These are phyloP conservation scores for Hyaloscypha variabilis DNA, from an alignment of 495 filamentous ascomycete species.

Conservation along the genomic window DNA sequence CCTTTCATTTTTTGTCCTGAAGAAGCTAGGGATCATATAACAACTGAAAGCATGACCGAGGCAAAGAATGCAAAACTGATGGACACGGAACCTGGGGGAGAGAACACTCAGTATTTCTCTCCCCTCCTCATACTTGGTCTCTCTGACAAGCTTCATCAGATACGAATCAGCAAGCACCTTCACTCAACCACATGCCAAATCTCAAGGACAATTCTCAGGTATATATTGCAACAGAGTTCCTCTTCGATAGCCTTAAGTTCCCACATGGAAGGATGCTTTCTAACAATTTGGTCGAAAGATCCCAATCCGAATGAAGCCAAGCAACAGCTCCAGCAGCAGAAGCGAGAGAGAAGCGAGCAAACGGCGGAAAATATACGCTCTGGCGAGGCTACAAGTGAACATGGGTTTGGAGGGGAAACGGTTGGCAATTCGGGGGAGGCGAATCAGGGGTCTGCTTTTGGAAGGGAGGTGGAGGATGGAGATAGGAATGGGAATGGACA, in stretches of 20 bases:
- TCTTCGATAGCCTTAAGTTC: too few species aligned
- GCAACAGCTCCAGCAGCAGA: conserved; percentile 31
- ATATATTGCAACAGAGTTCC: not conserved
- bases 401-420: conserved; percentile 43
- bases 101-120: conserved; percentile 59
- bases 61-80: conserved; percentile 45
- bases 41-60: conserved; percentile 17
- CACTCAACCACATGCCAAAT: conserved; percentile 51
- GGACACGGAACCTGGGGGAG: conserved; percentile 65
- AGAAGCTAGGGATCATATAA: too few species aligned
- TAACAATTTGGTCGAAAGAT: not conserved
- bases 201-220: conserved; percentile 64
- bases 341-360: conserved; percentile 38
- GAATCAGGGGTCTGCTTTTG: conserved; percentile 25
- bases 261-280: not conserved
- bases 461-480: not conserved
- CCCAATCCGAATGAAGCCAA: conserved; percentile 27
- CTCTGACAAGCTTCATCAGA: conserved; percentile 36
- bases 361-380: conserved; percentile 53
- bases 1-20: too few species aligned
- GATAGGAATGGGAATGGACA: conserved; percentile 24
- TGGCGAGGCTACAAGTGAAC: conserved; percentile 47
- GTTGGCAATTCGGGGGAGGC: conserved; percentile 31
- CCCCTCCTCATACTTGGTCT: not conserved
- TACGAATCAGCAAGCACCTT: conserved; percentile 62